Percentiles rank a stretch among this genome's conserved stretches.
These are phyloP conservation scores for Xylaria sp. DNA, from an alignment of 2,329 filamentous ascomycete species.

Conservation along the genomic window DNA sequence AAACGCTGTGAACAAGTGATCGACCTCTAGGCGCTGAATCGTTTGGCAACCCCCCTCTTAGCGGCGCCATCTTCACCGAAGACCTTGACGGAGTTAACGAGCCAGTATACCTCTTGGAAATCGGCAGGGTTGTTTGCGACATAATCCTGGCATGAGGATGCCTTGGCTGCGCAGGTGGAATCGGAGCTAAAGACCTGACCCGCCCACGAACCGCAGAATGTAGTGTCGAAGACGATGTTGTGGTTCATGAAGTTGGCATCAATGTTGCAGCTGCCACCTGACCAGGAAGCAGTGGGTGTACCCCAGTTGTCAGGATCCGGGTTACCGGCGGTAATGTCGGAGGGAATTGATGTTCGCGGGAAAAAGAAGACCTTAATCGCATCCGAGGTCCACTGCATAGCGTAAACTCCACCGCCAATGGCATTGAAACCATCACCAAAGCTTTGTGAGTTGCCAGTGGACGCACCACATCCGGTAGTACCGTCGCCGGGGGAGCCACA, in stretches of 20 bases:
- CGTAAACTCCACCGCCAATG: slow-evolving; percentile 75
- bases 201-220: slow-evolving; percentile 91
- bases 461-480: slow-evolving; percentile 69
- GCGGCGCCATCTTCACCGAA: slow-evolving; percentile 53
- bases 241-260: slow-evolving; percentile 75
- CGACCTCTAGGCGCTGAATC: slow-evolving; percentile 36
- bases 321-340: slow-evolving; percentile 66
- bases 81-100: slow-evolving; percentile 76
- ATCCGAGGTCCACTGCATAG: slow-evolving; percentile 78
- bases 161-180: slow-evolving; percentile 68
- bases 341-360: slow-evolving; percentile 70
- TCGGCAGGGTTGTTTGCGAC: slow-evolving; percentile 76
- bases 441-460: slow-evolving; percentile 61
- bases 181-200: slow-evolving; percentile 73
- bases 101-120: slow-evolving; percentile 81
- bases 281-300: slow-evolving; percentile 74
- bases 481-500: slow-evolving; percentile 65
- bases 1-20: slow-evolving; percentile 14
- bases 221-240: slow-evolving; percentile 83
- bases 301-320: slow-evolving; percentile 79
- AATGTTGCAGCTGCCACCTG: slow-evolving; percentile 76
- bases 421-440: slow-evolving; percentile 79
- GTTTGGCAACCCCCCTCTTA: slow-evolving; percentile 31
- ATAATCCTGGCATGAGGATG: slow-evolving; percentile 74
- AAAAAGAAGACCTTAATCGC: slow-evolving; percentile 88